Base-by-base conservation (phyloP, 2,329 filamentous ascomycete genomes). In the Hysterium pulicare region DNA sequence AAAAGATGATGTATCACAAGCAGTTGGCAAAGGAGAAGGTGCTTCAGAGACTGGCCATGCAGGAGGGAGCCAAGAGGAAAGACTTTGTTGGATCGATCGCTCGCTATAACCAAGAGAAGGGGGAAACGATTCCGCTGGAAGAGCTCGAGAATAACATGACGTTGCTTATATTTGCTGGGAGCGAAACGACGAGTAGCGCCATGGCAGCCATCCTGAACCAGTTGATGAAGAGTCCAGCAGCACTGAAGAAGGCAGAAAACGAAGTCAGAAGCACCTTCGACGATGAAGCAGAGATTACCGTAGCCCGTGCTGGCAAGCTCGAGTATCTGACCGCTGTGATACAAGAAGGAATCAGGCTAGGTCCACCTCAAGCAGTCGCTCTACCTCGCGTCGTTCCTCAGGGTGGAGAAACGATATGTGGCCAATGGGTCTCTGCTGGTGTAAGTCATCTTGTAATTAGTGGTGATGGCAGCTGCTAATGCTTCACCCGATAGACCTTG, bases 401-500 rank as follows among this genome's bases (percentile, higher is more conserved):
- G 13, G 22, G 26, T 17, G 36, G 36, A 26, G 19, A 30, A 10
- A n/a, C 17, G 5, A 30, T 39, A 5, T 28, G 26, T 17, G 36
- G 36, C 5, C 10, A 13, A 30, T 28, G 10, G n/a, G 10, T 17
- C 19, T 22, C 36, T 7, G 36, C 8, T 11, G 23, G 15, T 6
- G 36, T 26, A 28, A 9, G 26, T 17, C 15, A 8, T 34, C 8
- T 28, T 28, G 13, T 28, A 10, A 30, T n/a, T n/a, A n/a, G n/a
- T n/a, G n/a, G n/a, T n/a, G n/a, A n/a, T n/a, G 13, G 8, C 24
- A 28, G 8, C 17, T 13, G 13, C 24, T 28, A 28, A 28, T 13
- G 8, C 24, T 28, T 13, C 24, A 7, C 24, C 13, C 24, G 8
- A 7, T 28, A 37, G 52, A 62, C 58, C 7, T 61, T 58, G 21